phyloP scores from a whole-genome alignment of 768 basidiomycete genomes.

The Hydnomerulius pinastri region DNA sequence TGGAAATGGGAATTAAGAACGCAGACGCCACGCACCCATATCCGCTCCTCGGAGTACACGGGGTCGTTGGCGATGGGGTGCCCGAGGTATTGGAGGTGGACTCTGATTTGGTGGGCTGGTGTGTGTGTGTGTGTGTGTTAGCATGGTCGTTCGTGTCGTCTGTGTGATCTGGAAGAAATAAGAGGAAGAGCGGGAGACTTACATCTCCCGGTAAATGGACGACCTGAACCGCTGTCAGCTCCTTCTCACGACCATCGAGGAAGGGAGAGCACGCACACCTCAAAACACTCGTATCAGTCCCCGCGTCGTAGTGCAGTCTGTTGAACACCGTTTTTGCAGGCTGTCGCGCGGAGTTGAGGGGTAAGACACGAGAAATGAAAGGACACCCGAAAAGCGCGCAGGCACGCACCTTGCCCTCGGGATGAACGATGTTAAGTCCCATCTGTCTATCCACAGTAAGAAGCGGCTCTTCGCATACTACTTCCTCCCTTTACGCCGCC shows the following conservation, averaged over 20 bases:
- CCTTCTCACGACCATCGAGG: too few relatives aligned
- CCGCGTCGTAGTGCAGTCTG: slow-evolving; percentile 75
- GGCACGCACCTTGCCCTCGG: slow-evolving; percentile 79
- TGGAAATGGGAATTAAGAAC: too few relatives aligned
- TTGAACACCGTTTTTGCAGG: slow-evolving; percentile 88
- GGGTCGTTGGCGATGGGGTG: slow-evolving; percentile 95
- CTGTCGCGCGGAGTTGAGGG: slow-evolving; percentile 38
- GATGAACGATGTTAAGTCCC: slow-evolving; percentile 95
- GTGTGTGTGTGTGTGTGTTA: slow-evolving; percentile 2
- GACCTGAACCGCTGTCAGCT: too few relatives aligned
- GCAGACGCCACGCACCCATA: slow-evolving; percentile 71
- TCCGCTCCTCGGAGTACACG: slow-evolving; percentile 78
- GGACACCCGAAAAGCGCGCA: not conserved
- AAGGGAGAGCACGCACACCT: slow-evolving; percentile 57
- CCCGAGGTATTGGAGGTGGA: slow-evolving; percentile 94
- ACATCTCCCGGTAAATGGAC: slow-evolving; percentile 93
- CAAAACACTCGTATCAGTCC: slow-evolving; percentile 83
- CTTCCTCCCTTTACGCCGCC: slow-evolving; percentile 57
- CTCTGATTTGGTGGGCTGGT: slow-evolving; percentile 93
- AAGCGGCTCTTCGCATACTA: slow-evolving; percentile 83
- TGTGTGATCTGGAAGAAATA: not conserved
- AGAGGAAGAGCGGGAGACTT: slow-evolving; percentile 34
- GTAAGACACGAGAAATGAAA: slow-evolving; percentile 8
- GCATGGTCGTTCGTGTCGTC: not conserved
- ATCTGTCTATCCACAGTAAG: slow-evolving; percentile 94